phyloP scores from a whole-genome alignment of 1,139 yeast genomes.

The Blastobotrys persicus region DNA sequence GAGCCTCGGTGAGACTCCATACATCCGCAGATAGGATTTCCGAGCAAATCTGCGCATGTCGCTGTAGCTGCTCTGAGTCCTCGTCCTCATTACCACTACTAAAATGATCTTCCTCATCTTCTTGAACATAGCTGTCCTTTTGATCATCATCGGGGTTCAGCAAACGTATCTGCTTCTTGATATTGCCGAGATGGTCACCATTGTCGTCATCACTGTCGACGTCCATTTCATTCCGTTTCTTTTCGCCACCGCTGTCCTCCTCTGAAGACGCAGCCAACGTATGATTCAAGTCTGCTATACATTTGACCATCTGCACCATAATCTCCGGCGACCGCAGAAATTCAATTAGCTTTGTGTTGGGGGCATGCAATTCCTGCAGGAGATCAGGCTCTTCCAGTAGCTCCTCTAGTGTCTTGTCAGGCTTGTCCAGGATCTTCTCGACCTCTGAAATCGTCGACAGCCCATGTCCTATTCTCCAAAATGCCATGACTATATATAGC shows the following conservation, averaged over 20 bases:
- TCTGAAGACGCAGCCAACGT: conserved; percentile 3
- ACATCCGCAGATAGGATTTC: conserved; percentile 90
- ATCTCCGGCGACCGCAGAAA: conserved; percentile 74
- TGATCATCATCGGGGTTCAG: conserved; percentile 20
- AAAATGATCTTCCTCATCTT: conserved; percentile 19
- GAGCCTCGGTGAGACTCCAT: conserved; percentile 90
- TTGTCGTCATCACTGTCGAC: conserved; percentile 8
- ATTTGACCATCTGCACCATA: conserved; percentile 61
- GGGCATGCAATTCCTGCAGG: conserved; percentile 76
- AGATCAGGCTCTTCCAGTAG: conserved; percentile 83
- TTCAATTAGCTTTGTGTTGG: conserved; percentile 78
- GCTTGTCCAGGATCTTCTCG: conserved; percentile 65
- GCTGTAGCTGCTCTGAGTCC: conserved; percentile 41
- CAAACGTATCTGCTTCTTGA: conserved; percentile 9
- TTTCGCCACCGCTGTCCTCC: conserved; percentile 1
- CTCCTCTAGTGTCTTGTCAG: conserved; percentile 56
- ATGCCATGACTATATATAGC: conserved; percentile 43
- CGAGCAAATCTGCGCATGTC: conserved; percentile 84
- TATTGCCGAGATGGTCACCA: conserved; percentile 3
- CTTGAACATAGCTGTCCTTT: conserved; percentile 26
- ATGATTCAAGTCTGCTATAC: conserved; percentile 50
- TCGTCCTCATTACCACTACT: conserved; percentile 14
- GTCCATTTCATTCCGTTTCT: conserved; percentile 4
- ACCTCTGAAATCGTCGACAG: conserved; percentile 74
- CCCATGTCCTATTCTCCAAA: conserved; percentile 90